Evolutionary conservation across 2,329 filamentous ascomycete species (phyloP), one percentile per base, ranked within the genome.

Genomic region (Fusarium sp.): DNA sequence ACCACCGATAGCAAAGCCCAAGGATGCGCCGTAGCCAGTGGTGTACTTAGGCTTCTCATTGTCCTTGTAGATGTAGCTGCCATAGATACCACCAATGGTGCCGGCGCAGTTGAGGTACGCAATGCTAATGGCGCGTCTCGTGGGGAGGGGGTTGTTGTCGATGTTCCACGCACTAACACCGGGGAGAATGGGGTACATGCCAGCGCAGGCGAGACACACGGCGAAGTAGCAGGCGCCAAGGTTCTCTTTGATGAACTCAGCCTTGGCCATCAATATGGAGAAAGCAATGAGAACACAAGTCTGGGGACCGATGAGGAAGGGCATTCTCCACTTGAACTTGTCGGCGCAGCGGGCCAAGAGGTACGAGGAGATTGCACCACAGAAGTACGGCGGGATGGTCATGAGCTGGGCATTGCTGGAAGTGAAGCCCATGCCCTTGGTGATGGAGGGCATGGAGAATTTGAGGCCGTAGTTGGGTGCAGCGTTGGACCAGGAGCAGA

Each of bases 401-500:
- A 81, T 70, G 4, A 80, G 73, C 27, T 81, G 79, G 0, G 79
- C 78, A 1, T 74, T 77, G 14, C 76, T 74, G 6, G 81, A 81
- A 1, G 81, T 79, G 69, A 80, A 86, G 1, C 84, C 84, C 79
- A 86, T 83, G 10, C 80, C 81, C 34, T 81, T 75, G 52, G 84
- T 84, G 45, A 85, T 85, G 6, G 82, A 79, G 2, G 84, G 79
- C 79, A 81, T 80, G 0, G 78, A 74, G 32, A 81, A 80, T 59
- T 81, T 81, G 45, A 81, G 71, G 37, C 73, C 79, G 20, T 79
- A 80, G 50, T 79, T 80, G 3, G 79, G 79, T 0, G 82, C 81
- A 0, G 83, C 77, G 58, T 84, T 84, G 58, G 81, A 83, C 81
- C 81, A 84, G 66, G 81, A 84, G 66, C 82, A 80, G 23, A 87